Evolutionary conservation across 192 early-diverging fungal species (phyloP).

Genomic region (Backusella australiensis): DNA sequence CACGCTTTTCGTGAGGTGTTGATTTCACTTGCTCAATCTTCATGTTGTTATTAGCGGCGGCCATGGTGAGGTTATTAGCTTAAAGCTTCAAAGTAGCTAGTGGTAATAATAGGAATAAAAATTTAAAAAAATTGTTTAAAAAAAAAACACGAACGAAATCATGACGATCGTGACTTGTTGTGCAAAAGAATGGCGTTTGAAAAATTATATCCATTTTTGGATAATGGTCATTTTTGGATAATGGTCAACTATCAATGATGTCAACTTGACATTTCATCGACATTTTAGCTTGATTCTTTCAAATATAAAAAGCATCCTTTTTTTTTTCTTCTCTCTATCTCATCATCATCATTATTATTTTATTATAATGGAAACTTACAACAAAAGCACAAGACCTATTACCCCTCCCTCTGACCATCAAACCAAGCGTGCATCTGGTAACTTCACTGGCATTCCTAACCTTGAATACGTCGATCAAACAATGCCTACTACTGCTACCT

Average conservation of each 20-base stretch:
- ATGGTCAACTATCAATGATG: background rate
- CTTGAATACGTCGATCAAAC: background rate
- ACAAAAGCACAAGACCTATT: background rate
- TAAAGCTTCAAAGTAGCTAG: background rate
- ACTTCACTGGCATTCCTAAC: background rate
- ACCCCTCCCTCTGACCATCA: conserved; percentile 10
- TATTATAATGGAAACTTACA: conserved; percentile 1
- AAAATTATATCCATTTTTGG: background rate
- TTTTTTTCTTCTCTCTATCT: background rate
- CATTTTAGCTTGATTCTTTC: background rate
- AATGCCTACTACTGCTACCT: background rate
- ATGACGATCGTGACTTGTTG: conserved; percentile 6
- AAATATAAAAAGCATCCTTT: background rate
- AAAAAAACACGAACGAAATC: background rate
- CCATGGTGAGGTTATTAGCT: background rate
- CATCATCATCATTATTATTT: background rate
- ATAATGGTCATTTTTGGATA: background rate
- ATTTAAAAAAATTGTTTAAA: background rate
- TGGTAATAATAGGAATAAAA: background rate
- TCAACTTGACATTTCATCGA: background rate
- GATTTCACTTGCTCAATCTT: conserved; percentile 89
- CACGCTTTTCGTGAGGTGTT: conserved; percentile 90
- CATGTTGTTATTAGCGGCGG: conserved; percentile 54
- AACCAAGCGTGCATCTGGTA: background rate
- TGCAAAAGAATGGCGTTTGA: background rate